phyloP scores from a whole-genome alignment of 176 grass and related monocot genomes.

The Luzula sylvatica region DNA sequence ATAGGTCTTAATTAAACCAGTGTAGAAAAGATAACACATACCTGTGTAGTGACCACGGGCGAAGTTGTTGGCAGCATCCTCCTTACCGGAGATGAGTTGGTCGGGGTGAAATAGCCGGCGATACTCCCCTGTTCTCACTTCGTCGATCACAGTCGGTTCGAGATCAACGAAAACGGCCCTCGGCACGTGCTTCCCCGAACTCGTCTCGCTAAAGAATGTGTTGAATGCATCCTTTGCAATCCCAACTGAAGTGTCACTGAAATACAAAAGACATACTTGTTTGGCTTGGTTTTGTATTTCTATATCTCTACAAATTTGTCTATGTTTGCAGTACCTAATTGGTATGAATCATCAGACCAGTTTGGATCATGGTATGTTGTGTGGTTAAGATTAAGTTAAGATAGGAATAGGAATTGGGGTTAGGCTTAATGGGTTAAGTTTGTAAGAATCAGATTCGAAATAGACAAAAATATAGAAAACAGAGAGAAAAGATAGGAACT shows the following conservation, averaged over 20 bases:
- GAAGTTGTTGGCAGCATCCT: slow-evolving; percentile 78
- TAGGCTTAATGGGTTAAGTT: not conserved
- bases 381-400: not conserved
- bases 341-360: not conserved
- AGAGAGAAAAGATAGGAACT: not conserved
- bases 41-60: slow-evolving; percentile 78
- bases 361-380: not conserved
- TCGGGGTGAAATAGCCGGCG: slow-evolving; percentile 70
- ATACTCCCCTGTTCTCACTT: slow-evolving; percentile 52
- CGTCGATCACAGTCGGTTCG: slow-evolving; percentile 64
- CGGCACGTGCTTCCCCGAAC: slow-evolving; percentile 65
- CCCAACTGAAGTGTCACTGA: slow-evolving; percentile 53
- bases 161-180: slow-evolving; percentile 67
- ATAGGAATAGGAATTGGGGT: not conserved
- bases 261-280: slow-evolving; percentile 8
- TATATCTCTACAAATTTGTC: no score
- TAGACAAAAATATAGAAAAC: not conserved
- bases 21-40: slow-evolving; percentile 3
- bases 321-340: no score
- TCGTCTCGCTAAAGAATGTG: slow-evolving; percentile 76
- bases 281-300: not conserved
- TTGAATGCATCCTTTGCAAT: slow-evolving; percentile 63
- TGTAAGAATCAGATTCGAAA: not conserved
- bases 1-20: not conserved
- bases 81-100: slow-evolving; percentile 79